These are phyloP conservation scores for Blastomyces gilchristii DNA, from an alignment of 2,329 filamentous ascomycete species.

Conservation along the genomic window DNA sequence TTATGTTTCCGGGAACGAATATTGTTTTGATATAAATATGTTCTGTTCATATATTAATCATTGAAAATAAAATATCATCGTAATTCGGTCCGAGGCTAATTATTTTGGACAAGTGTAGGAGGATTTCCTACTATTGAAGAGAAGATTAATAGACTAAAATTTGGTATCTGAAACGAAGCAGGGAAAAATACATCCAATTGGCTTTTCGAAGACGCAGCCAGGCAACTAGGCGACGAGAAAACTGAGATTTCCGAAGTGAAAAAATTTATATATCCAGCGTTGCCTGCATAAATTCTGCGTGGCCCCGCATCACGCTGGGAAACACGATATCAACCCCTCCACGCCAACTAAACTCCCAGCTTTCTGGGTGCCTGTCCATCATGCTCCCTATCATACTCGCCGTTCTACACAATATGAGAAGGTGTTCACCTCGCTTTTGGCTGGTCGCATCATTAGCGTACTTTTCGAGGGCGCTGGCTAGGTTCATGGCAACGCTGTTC, in stretches of 20 bases:
- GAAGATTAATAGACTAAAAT: too few species aligned
- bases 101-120: not conserved
- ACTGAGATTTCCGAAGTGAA: not conserved
- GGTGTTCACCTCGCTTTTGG: not conserved
- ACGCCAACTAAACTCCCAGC: constrained; percentile 2
- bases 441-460: not conserved
- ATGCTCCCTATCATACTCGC: constrained; percentile 1
- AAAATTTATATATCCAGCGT: not conserved
- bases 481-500: not conserved
- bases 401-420: constrained; percentile 2
- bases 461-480: not conserved
- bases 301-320: constrained; percentile 5
- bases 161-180: not conserved
- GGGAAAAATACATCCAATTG: not conserved
- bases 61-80: too few species aligned
- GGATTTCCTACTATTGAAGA: not conserved
- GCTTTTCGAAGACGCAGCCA: not conserved
- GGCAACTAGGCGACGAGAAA: not conserved
- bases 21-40: not conserved
- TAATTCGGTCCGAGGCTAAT: not conserved
- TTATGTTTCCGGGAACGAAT: not conserved
- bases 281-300: not conserved
- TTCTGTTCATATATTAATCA: not conserved
- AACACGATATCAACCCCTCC: constrained; percentile 4
- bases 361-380: constrained; percentile 2